Conservation (phyloP, 352 stramenopile genomes). For the Phytophthora pinifolia region DNA sequence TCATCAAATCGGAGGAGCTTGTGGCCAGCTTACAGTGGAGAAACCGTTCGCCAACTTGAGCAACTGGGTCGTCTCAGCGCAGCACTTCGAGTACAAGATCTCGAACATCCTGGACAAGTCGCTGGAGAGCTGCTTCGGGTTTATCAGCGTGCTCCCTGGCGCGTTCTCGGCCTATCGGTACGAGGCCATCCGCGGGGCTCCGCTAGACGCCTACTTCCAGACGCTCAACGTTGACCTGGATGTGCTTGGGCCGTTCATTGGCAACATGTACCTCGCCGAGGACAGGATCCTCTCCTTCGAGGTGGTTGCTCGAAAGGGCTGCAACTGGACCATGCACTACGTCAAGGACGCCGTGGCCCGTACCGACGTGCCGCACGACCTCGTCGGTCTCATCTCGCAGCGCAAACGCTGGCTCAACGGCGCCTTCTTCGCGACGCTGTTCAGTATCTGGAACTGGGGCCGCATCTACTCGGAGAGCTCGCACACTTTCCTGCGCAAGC, state of each 20-base stretch:
- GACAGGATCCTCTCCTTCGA: conserved; percentile 88
- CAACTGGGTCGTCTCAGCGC: conserved; percentile 87
- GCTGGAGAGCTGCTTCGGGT: conserved; percentile 85
- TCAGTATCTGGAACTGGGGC: conserved; percentile 85
- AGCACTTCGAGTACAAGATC: conserved; percentile 92
- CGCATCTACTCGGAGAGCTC: conserved; percentile 83
- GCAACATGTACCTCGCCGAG: conserved; percentile 90
- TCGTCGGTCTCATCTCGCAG: conserved; percentile 83
- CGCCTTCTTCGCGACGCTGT: conserved; percentile 86
- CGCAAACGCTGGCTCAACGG: conserved; percentile 89
- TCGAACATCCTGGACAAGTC: conserved; percentile 89
- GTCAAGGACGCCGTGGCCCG: conserved; percentile 81
- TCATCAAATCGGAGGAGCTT: conserved; percentile 77
- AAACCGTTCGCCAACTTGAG: conserved; percentile 82
- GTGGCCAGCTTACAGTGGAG: conserved; percentile 80
- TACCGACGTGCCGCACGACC: conserved; percentile 81
- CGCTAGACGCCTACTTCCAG: conserved; percentile 86
- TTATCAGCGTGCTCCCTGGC: conserved; percentile 85
- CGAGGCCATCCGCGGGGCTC: conserved; percentile 75
- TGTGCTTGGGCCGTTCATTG: conserved; percentile 77
- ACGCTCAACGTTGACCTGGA: conserved; percentile 80
- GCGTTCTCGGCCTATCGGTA: conserved; percentile 87
- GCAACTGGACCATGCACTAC: conserved; percentile 89
- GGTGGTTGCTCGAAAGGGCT: conserved; percentile 77
- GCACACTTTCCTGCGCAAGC: conserved; percentile 72